A percentile compares a stretch with the other conserved stretches of the same genome.
Conservation (phyloP, 306 rosid species). For the Leucaena leucocephala region DNA sequence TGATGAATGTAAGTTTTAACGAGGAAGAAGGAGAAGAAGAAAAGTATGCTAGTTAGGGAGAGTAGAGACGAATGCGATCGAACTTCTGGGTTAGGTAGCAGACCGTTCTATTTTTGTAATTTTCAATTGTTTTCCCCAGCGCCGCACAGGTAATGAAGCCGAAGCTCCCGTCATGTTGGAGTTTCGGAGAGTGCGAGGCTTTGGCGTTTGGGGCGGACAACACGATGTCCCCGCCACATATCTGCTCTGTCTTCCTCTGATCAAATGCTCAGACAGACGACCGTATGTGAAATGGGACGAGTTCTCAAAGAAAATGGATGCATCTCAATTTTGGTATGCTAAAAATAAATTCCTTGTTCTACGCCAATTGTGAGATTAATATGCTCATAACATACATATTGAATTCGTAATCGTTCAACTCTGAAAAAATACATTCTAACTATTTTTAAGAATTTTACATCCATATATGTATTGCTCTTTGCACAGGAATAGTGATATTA, state of each 20-base stretch:
- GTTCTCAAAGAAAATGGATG: no score
- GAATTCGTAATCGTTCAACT: no score
- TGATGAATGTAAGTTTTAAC: neutral
- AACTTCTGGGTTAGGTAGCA: neutral
- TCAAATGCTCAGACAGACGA: neutral
- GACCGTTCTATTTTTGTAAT: neutral
- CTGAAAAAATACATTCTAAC: neutral
- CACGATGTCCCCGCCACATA: conserved; percentile 27
- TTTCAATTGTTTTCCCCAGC: neutral
- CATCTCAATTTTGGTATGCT: neutral
- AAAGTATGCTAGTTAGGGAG: neutral
- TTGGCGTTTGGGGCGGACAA: conserved; percentile 28
- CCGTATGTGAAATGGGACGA: neutral
- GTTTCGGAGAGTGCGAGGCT: neutral
- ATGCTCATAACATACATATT: no score
- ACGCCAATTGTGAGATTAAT: neutral
- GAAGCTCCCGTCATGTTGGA: neutral
- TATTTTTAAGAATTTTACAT: no score
- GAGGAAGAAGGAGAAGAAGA: neutral
- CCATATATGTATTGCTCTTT: no score
- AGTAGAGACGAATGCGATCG: neutral
- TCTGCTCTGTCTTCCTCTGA: conserved; percentile 20
- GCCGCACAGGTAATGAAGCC: neutral
- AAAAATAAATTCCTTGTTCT: neutral
- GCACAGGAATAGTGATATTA: neutral